Evolutionary conservation across 192 early-diverging fungal species (phyloP).

Genomic region (Entrophospora sp.): DNA sequence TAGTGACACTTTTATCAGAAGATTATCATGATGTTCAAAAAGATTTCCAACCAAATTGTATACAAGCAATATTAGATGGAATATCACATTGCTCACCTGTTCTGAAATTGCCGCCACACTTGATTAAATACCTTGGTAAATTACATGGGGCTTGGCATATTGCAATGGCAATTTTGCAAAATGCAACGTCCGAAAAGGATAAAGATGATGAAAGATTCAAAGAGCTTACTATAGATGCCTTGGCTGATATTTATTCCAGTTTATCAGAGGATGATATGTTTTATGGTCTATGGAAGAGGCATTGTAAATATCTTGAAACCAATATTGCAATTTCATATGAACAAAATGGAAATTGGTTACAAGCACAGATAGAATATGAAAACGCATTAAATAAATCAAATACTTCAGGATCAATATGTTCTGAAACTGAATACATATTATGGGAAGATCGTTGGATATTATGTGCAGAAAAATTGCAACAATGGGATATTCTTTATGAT

Average conservation of each 20-base stretch:
- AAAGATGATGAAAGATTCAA: conserved; percentile 85
- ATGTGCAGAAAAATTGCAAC: conserved; percentile 85
- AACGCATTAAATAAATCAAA: conserved; percentile 86
- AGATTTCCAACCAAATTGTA: conserved; percentile 81
- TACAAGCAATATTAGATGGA: conserved; percentile 86
- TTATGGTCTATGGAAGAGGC: conserved; percentile 84
- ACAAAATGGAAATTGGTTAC: conserved; percentile 86
- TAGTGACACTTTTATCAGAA: conserved; percentile 80
- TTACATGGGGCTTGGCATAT: conserved; percentile 89
- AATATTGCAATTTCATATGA: conserved; percentile 94
- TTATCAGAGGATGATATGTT: conserved; percentile 92
- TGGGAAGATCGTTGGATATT: conserved; percentile 98
- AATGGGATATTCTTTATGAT: conserved; percentile 95
- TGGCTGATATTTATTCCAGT: conserved; percentile 72
- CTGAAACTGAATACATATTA: conserved; percentile 89
- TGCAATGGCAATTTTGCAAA: conserved; percentile 77
- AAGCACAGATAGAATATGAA: conserved; percentile 88
- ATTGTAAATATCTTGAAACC: conserved; percentile 84
- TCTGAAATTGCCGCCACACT: conserved; percentile 83
- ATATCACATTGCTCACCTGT: conserved; percentile 63
- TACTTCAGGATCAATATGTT: conserved; percentile 74
- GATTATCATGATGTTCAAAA: conserved; percentile 84
- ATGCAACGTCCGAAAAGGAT: conserved; percentile 30
- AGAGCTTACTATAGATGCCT: conserved; percentile 83
- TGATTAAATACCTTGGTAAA: conserved; percentile 89